A percentile compares a stretch with the other conserved stretches of the same genome.
phyloP scores from a whole-genome alignment of 2,329 filamentous ascomycete genomes.

The Alternaria consortialis region DNA sequence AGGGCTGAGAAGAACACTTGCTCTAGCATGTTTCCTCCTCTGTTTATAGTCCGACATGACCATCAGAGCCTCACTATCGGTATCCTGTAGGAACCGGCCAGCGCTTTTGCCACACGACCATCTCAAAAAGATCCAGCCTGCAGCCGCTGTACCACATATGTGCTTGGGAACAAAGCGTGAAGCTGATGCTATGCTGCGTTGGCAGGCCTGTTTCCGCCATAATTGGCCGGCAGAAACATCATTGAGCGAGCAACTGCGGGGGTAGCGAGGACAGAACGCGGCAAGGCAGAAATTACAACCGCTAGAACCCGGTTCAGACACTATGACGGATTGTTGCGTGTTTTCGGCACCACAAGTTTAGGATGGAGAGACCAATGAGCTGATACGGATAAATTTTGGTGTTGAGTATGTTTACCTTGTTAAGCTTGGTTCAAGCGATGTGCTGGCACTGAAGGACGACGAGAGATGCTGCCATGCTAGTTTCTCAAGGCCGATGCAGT shows the following conservation, averaged over 20 bases:
- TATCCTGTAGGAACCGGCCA: constrained; percentile 29
- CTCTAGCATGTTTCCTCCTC: constrained; percentile 29
- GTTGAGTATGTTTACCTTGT: constrained; percentile 31
- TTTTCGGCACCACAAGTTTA: constrained; percentile 31
- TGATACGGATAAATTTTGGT: constrained; percentile 23
- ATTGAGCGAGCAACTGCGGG: constrained; percentile 37
- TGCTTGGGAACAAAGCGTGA: constrained; percentile 29
- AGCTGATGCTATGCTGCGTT: constrained; percentile 43
- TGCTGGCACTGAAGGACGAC: constrained; percentile 43
- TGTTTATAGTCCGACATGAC: constrained; percentile 45
- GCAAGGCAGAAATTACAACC: constrained; percentile 36
- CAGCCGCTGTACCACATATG: constrained; percentile 33
- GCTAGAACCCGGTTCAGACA: constrained; percentile 37
- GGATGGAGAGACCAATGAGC: constrained; percentile 39
- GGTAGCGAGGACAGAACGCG: constrained; percentile 32
- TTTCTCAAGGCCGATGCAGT: constrained; percentile 34
- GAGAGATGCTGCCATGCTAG: constrained; percentile 37
- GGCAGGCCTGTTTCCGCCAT: constrained; percentile 35
- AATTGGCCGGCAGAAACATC: constrained; percentile 41
- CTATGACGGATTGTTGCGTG: constrained; percentile 42
- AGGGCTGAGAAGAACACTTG: constrained; percentile 32
- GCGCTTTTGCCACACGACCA: constrained; percentile 35
- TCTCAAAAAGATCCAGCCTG: constrained; percentile 30
- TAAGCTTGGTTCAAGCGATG: constrained; percentile 40
- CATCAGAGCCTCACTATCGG: constrained; percentile 37